A percentile compares a stretch with the other conserved stretches of the same genome.
Evolutionary conservation across 192 early-diverging fungal species (phyloP).

Genomic region (Mortierella hygrophila): DNA sequence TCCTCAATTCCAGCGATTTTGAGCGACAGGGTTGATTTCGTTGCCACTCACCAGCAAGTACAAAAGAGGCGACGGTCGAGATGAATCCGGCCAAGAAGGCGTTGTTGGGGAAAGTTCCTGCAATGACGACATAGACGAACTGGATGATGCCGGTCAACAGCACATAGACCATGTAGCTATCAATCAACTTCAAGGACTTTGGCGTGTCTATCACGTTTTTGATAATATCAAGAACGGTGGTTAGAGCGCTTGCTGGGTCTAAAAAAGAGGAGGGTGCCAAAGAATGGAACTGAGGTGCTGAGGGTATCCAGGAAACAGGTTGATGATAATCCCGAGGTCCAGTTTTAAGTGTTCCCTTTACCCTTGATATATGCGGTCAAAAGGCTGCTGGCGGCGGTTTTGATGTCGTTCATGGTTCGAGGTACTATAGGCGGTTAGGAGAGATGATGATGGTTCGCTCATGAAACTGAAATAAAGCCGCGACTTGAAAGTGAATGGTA

Average conservation of each 20-base stretch:
- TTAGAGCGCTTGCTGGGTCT: background rate
- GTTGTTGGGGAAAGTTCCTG: slow-evolving; percentile 97
- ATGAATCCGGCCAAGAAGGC: slow-evolving; percentile 97
- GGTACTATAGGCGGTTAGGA: background rate
- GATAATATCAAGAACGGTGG: background rate
- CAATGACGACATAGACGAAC: slow-evolving; percentile 88
- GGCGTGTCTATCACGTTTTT: slow-evolving; percentile 68
- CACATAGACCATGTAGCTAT: slow-evolving; percentile 93
- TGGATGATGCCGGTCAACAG: slow-evolving; percentile 92
- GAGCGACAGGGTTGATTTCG: background rate
- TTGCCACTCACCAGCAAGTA: slow-evolving; percentile 78
- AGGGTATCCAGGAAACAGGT: background rate
- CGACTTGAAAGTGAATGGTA: background rate
- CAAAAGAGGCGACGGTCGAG: slow-evolving; percentile 91
- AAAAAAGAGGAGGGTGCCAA: too few relatives aligned
- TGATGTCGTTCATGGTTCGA: slow-evolving; percentile 40
- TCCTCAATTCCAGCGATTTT: background rate
- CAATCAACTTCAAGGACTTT: slow-evolving; percentile 88
- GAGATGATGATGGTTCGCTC: slow-evolving; percentile 17
- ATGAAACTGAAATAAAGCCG: background rate
- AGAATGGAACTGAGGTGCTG: background rate
- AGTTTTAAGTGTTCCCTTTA: background rate
- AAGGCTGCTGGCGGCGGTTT: slow-evolving; percentile 33
- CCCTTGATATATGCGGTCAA: slow-evolving; percentile 44
- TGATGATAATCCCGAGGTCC: background rate